phyloP scores from a whole-genome alignment of 2,329 filamentous ascomycete genomes.

The Aspergillus bombycis region DNA sequence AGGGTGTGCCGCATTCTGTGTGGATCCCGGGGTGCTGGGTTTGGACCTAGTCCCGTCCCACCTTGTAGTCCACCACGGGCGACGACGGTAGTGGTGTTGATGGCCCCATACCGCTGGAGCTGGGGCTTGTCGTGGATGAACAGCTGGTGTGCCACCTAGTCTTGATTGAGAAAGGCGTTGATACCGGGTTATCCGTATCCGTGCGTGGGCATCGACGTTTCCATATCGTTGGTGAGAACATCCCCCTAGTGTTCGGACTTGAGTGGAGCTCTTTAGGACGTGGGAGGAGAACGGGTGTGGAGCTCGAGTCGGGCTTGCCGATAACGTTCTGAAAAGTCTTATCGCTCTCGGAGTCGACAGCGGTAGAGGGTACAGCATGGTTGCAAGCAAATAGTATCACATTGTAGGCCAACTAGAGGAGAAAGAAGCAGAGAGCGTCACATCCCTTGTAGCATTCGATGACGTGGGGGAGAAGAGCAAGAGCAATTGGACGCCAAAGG shows the following conservation, averaged over 20 bases:
- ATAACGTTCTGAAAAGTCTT: not conserved
- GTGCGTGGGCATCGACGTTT: not conserved
- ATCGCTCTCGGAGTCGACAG: not conserved
- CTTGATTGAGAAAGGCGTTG: conserved; percentile 2
- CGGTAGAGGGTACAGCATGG: not conserved
- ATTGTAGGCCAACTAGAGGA: not conserved
- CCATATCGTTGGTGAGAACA: conserved; percentile 7
- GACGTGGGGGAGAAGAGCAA: not conserved
- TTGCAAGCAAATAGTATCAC: not conserved
- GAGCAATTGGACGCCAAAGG: not conserved
- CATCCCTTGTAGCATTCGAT: not conserved
- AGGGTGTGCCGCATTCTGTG: not conserved
- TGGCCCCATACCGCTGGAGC: conserved; percentile 6
- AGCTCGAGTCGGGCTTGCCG: not conserved
- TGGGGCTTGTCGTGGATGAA: conserved; percentile 5
- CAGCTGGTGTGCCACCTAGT: not conserved
- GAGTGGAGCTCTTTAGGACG: conserved; percentile 3
- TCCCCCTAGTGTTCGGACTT: conserved; percentile 16
- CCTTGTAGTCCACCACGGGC: conserved; percentile 21
- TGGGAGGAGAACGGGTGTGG: conserved; percentile 1
- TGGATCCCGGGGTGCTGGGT: not conserved
- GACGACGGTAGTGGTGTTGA: conserved; percentile 7
- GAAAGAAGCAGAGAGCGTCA: not conserved
- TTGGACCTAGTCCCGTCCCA: conserved; percentile 15
- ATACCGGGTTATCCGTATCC: conserved; percentile 9